Conservation (phyloP, 2,329 filamentous ascomycete genomes). For the Nectriaceae sp. region DNA sequence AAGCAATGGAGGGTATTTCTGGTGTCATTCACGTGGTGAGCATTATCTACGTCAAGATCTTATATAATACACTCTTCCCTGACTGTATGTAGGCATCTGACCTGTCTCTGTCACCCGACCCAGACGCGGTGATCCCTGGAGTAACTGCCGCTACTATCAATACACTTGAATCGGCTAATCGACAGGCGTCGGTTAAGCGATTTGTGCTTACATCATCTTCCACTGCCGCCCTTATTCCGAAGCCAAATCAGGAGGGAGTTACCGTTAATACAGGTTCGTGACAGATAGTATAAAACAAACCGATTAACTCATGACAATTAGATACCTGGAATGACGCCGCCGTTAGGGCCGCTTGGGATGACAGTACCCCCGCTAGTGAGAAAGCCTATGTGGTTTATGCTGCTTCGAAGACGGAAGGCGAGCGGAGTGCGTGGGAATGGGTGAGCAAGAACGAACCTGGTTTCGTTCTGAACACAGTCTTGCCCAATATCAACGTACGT, state of each 20-base stretch:
- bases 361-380: constrained; percentile 19
- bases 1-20: constrained; percentile 20
- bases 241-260: constrained; percentile 11
- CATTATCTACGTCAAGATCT: too few relatives aligned
- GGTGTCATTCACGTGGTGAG: constrained; percentile 2
- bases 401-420: constrained; percentile 37
- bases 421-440: constrained; percentile 39
- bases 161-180: too few relatives aligned
- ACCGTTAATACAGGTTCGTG: constrained; percentile 21
- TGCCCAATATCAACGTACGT: constrained; percentile 25
- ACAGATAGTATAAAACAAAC: too few relatives aligned
- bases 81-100: too few relatives aligned
- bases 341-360: constrained; percentile 28
- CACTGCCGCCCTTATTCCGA: constrained; percentile 18
- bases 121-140: too few relatives aligned
- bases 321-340: constrained; percentile 39
- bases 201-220: constrained; percentile 43
- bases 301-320: too few relatives aligned
- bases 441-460: constrained; percentile 31
- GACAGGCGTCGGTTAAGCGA: constrained; percentile 34
- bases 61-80: too few relatives aligned
- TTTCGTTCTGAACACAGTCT: constrained; percentile 27
- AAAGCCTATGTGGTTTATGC: constrained; percentile 29
- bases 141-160: too few relatives aligned
- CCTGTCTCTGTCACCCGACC: too few relatives aligned